Evolutionary conservation across 1,284 basidiomycete species (phyloP), one percentile per base, ranked within the genome.

Genomic region (Puccinia horiana): DNA sequence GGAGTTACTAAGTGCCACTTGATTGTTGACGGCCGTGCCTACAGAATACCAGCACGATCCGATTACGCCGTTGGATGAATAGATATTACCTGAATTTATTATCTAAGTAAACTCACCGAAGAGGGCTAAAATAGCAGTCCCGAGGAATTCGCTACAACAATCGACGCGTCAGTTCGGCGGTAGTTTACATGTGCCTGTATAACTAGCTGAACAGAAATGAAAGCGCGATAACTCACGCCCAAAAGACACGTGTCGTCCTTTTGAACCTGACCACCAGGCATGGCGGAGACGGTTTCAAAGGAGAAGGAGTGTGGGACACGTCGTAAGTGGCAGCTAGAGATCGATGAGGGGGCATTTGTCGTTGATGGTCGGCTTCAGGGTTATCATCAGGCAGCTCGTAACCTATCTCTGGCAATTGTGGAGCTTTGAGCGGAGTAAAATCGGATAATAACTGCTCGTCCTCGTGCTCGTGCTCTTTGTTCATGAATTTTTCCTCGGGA

Each of bases 11-110:
- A 82, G 63, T 40, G 73, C 63, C 35, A 82, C 80, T 32, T 82
- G 80, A 42, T 67, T n/a, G n/a, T 82, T 82, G 4, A 69, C 80
- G n/a, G 80, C 80, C 32, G 80, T 82, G 12, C 80, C 80, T 82
- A 32, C 23, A 42, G 35, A 23, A 40, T n/a, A 16, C n/a, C 35
- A 47, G 32, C 32, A 44, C 4, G 40, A 56, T 40, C n/a, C 61
- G 40, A 35, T 69, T 26, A 2, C n/a, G 12, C 20, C 23, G 12
- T 47, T 16, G 42, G n/a, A 42, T 32, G 37, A n/a, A 8, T 37
- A 16, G 47, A 32, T 18, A n/a, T 8, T 0, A 3, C 32, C 14
- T 4, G 8, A 1, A 61, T 14, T 54, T 49, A 58, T 14, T 40
- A 16, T 6, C 37, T 20, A 65, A 16, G 12, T 18, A 49, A 18